These are phyloP conservation scores for Rhytidiadelphus loreus DNA, from an alignment of 225 moss, liverwort and hornwort species.

Conservation along the genomic window DNA sequence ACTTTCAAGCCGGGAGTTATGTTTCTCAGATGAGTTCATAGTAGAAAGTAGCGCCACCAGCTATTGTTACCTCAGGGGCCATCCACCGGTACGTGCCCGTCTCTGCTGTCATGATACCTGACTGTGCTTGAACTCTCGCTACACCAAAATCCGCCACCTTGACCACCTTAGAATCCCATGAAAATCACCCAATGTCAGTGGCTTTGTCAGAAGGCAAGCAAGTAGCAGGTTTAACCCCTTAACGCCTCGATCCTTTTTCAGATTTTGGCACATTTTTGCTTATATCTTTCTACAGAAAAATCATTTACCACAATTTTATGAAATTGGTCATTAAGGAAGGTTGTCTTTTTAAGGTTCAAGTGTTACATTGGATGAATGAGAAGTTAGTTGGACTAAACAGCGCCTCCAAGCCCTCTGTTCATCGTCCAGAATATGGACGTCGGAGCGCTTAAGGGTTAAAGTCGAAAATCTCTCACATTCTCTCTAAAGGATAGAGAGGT, in stretches of 20 bases:
- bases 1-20: neutral
- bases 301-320: too few relatives aligned
- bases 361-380: too few relatives aligned
- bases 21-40: neutral
- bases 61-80: slow-evolving; percentile 81
- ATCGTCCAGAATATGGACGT: too few relatives aligned
- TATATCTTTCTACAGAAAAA: too few relatives aligned
- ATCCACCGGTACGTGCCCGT: slow-evolving; percentile 99
- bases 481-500: neutral
- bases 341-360: too few relatives aligned
- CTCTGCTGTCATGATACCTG: slow-evolving; percentile 98
- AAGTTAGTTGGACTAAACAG: too few relatives aligned
- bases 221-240: neutral
- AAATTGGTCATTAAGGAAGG: too few relatives aligned
- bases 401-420: too few relatives aligned
- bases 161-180: slow-evolving; percentile 48
- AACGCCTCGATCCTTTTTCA: too few relatives aligned
- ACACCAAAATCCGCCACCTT: slow-evolving; percentile 99
- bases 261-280: too few relatives aligned
- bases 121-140: slow-evolving; percentile 87
- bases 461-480: neutral
- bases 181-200: neutral
- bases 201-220: neutral
- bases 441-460: too few relatives aligned
- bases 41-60: neutral